Percentiles rank a stretch among this genome's conserved stretches.
Evolutionary conservation across 1,139 yeast species (phyloP).

Genomic region (Sugiyamaella castrensis): DNA sequence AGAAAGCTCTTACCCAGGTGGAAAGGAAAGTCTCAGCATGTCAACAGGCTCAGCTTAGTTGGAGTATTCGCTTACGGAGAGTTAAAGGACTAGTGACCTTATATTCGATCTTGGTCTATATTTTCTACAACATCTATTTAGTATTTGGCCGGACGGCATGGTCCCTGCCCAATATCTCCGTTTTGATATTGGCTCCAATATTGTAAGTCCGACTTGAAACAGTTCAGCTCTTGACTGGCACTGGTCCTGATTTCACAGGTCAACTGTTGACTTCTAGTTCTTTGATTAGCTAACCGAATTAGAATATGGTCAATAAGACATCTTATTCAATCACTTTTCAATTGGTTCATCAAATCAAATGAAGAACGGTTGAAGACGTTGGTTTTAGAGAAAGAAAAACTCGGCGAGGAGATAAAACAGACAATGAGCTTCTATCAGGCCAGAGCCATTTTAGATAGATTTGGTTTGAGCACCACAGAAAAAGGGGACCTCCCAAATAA

Average conservation of each 20-base stretch:
- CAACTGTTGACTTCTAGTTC: too few relatives aligned
- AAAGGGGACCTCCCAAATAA: not conserved
- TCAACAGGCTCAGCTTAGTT: conserved; percentile 26
- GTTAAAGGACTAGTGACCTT: conserved; percentile 33
- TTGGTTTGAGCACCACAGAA: conserved; percentile 34
- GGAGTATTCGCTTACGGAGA: conserved; percentile 28
- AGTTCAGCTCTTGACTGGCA: too few relatives aligned
- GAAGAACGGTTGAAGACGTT: conserved; percentile 41
- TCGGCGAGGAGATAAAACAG: conserved; percentile 72
- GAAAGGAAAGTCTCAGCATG: conserved; percentile 28
- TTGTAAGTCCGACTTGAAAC: not conserved
- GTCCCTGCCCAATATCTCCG: conserved; percentile 14
- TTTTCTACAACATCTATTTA: conserved; percentile 21
- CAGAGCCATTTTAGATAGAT: conserved; percentile 65
- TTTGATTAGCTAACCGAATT: not conserved
- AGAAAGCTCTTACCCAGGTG: conserved; percentile 33
- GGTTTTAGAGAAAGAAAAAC: conserved; percentile 52
- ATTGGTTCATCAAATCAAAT: conserved; percentile 25
- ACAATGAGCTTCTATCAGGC: conserved; percentile 78
- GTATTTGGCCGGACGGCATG: conserved; percentile 18
- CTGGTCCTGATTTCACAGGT: too few relatives aligned
- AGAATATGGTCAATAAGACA: conserved; percentile 25
- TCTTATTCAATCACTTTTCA: conserved; percentile 22
- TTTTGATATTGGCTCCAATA: conserved; percentile 24
- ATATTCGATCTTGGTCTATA: conserved; percentile 30